Percentiles rank a stretch among this genome's conserved stretches.
Evolutionary conservation across 495 filamentous ascomycete genomes (phyloP).

Genomic region (Ramalina intermedia): DNA sequence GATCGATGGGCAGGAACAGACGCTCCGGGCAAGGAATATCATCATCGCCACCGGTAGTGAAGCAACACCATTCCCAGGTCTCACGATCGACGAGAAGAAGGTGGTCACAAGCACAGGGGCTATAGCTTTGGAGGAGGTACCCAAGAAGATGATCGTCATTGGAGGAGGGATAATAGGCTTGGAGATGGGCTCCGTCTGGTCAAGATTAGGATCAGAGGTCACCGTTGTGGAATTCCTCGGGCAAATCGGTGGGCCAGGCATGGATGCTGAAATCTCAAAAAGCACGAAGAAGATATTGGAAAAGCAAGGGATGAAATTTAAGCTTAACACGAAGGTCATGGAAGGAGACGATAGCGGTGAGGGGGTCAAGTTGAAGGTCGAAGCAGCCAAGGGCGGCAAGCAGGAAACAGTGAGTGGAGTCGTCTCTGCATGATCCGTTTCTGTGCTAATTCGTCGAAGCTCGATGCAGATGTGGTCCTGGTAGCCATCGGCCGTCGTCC

Average conservation of each 20-base stretch:
- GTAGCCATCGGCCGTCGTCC: slow-evolving; percentile 93
- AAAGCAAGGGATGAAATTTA: slow-evolving; percentile 98
- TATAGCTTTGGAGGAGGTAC: slow-evolving; percentile 73
- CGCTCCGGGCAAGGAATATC: slow-evolving; percentile 83
- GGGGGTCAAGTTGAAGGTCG: slow-evolving; percentile 62
- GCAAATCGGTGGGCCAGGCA: slow-evolving; percentile 94
- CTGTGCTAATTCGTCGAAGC: slow-evolving; percentile 30
- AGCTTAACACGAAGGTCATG: slow-evolving; percentile 87
- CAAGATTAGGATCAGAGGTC: slow-evolving; percentile 78
- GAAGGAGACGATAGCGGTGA: slow-evolving; percentile 69
- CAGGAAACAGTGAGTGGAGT: slow-evolving; percentile 55
- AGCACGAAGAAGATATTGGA: slow-evolving; percentile 77
- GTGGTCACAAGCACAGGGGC: slow-evolving; percentile 94
- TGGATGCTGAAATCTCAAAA: slow-evolving; percentile 93
- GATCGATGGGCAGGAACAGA: slow-evolving; percentile 78
- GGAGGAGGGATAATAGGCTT: slow-evolving; percentile 97
- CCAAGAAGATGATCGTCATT: slow-evolving; percentile 96
- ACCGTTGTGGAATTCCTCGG: slow-evolving; percentile 93
- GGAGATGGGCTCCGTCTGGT: slow-evolving; percentile 99
- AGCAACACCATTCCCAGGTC: slow-evolving; percentile 87
- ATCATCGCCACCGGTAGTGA: slow-evolving; percentile 92
- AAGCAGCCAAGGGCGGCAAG: slow-evolving; percentile 94
- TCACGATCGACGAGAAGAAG: slow-evolving; percentile 93
- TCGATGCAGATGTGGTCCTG: slow-evolving; percentile 91
- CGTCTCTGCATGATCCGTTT: neutral